Evolutionary conservation across 2,329 filamentous ascomycete species (phyloP).

Genomic region (Cephalotrichum gorgonifer): DNA sequence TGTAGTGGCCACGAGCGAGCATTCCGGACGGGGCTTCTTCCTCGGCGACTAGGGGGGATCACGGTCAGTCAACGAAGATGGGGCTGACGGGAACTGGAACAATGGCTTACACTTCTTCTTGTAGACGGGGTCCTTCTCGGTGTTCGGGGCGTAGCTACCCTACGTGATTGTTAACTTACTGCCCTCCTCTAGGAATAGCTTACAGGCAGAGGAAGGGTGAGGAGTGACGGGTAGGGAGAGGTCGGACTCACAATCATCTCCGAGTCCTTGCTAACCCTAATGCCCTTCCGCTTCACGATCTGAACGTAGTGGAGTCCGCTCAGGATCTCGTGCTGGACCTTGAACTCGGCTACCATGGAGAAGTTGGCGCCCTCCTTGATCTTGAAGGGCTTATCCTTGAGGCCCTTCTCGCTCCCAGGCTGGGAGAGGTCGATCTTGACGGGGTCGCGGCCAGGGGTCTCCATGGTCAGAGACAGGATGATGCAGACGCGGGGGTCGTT

Average conservation of each 20-base stretch:
- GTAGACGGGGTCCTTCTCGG: constrained; percentile 74
- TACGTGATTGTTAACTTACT: constrained; percentile 21
- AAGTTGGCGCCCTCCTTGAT: constrained; percentile 95
- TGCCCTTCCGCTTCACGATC: constrained; percentile 79
- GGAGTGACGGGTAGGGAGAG: neutral
- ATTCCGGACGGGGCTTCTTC: constrained; percentile 91
- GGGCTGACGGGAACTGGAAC: neutral
- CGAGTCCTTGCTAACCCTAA: constrained; percentile 83
- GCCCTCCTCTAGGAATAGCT: neutral
- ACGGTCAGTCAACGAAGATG: neutral
- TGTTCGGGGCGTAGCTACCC: constrained; percentile 92
- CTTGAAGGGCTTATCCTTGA: constrained; percentile 89
- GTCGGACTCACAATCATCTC: constrained; percentile 80
- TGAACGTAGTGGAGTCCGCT: constrained; percentile 95
- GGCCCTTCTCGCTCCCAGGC: constrained; percentile 60
- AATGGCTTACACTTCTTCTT: constrained; percentile 75
- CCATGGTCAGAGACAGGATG: constrained; percentile 82
- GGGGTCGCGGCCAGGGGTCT: constrained; percentile 70
- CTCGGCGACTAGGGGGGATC: constrained; percentile 55
- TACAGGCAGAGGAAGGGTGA: neutral
- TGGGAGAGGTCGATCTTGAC: constrained; percentile 81
- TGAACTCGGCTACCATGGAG: constrained; percentile 88
- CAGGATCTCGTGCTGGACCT: constrained; percentile 93
- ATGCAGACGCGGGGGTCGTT: constrained; percentile 85
- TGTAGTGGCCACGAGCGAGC: constrained; percentile 83